phyloP scores from a whole-genome alignment of 192 early-diverging fungal species.

The Coemansia sp. region DNA sequence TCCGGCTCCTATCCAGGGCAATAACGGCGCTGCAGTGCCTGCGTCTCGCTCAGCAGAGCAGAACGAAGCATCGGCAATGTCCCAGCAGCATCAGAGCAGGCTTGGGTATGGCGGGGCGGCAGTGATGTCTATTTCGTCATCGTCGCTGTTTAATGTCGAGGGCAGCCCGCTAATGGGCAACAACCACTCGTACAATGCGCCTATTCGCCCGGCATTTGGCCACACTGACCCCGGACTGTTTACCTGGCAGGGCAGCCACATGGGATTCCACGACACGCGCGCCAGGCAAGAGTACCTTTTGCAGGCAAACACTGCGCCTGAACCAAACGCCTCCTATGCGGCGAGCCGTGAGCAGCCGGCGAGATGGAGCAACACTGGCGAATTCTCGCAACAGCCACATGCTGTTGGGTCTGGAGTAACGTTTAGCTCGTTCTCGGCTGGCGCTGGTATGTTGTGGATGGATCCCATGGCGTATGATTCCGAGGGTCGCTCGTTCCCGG shows the following conservation, averaged over 20 bases:
- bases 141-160: constrained; percentile 34
- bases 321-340: neutral
- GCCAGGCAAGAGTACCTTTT: neutral
- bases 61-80: neutral
- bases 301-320: neutral
- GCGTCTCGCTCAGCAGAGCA: neutral
- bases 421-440: constrained; percentile 29
- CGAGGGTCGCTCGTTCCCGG: neutral
- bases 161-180: constrained; percentile 17
- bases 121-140: constrained; percentile 12
- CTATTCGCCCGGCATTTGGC: neutral
- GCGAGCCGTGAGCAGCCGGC: neutral
- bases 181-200: neutral
- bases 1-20: neutral
- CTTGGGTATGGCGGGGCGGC: neutral
- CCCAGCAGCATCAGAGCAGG: neutral
- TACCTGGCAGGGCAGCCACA: constrained; percentile 13
- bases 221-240: constrained; percentile 4
- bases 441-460: constrained; percentile 35
- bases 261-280: constrained; percentile 1
- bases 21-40: neutral
- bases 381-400: neutral
- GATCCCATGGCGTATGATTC: constrained; percentile 14
- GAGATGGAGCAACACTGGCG: neutral
- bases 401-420: neutral